Evolutionary conservation across 306 rosid species (phyloP).

Genomic region (Citrullus colocynthis): DNA sequence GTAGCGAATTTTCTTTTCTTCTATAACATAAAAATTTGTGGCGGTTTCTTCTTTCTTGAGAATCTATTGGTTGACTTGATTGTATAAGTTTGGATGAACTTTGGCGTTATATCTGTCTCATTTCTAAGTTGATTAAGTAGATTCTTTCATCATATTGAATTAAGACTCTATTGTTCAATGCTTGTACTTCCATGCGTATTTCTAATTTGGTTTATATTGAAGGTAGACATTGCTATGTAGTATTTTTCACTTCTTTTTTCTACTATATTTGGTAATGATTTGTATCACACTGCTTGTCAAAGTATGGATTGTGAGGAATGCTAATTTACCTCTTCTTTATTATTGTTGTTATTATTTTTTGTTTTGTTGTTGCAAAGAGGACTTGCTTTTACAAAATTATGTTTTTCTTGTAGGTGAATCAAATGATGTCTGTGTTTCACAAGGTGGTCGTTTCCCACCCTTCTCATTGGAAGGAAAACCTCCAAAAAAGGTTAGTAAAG

Average conservation of each 20-base stretch:
- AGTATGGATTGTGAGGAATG: not conserved
- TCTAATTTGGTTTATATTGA: not conserved
- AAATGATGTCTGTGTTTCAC: constrained; percentile 60
- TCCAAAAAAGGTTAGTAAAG: constrained; percentile 46
- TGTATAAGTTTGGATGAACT: not conserved
- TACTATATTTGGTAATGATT: not conserved
- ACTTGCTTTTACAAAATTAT: not conserved
- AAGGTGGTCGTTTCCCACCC: constrained; percentile 79
- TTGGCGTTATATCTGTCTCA: not conserved
- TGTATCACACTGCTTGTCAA: not conserved
- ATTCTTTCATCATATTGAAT: not conserved
- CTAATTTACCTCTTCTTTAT: not conserved
- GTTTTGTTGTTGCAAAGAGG: not conserved
- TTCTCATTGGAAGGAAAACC: constrained; percentile 64
- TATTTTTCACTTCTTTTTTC: not conserved
- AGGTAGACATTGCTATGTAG: not conserved
- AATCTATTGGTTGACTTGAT: not conserved
- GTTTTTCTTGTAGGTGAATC: constrained; percentile 35
- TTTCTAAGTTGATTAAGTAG: not conserved
- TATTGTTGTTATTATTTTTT: not conserved
- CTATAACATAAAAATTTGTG: not conserved
- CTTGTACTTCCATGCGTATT: not conserved
- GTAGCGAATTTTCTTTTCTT: not conserved
- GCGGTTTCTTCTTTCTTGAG: not conserved
- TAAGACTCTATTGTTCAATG: not conserved